phyloP scores from a whole-genome alignment of 1,139 yeast genomes.

The Saccharomyces hybrid region DNA sequence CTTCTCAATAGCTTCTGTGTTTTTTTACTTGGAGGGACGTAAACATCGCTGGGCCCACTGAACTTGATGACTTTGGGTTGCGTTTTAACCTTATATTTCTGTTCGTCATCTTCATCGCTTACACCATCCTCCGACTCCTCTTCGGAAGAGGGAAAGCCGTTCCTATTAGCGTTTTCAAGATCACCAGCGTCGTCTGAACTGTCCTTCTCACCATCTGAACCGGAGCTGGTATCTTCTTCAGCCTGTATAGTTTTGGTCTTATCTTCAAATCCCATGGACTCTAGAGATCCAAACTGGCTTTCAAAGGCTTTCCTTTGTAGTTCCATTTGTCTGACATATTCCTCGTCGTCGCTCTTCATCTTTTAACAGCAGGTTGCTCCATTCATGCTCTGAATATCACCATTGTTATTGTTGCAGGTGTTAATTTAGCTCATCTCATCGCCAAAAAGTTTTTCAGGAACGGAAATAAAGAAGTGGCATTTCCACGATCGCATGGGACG shows the following conservation, averaged over 20 bases:
- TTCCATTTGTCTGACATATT: constrained; percentile 45
- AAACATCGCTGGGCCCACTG: constrained; percentile 24
- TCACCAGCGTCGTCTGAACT: constrained; percentile 19
- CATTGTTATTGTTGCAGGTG: neutral
- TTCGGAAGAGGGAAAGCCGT: constrained; percentile 7
- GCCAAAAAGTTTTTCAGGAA: neutral
- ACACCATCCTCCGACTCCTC: constrained; percentile 12
- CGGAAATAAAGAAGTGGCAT: neutral
- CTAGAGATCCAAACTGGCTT: constrained; percentile 60
- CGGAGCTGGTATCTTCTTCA: neutral
- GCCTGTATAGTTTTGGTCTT: constrained; percentile 34
- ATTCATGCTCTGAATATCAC: neutral
- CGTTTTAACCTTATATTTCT: constrained; percentile 5
- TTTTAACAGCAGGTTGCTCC: neutral
- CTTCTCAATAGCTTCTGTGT: constrained; percentile 39
- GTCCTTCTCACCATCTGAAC: constrained; percentile 8
- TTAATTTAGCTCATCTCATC: constrained; percentile 10
- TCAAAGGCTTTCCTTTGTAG: constrained; percentile 56
- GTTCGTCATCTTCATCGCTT: constrained; percentile 16
- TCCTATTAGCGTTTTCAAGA: constrained; percentile 4
- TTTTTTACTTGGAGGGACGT: constrained; percentile 34
- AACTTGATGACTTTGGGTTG: constrained; percentile 44
- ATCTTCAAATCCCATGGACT: constrained; percentile 53
- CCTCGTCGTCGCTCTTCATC: constrained; percentile 28
- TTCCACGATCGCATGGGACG: neutral